Percentiles rank a stretch among this genome's conserved stretches.
Conservation (phyloP, 2,329 filamentous ascomycete genomes). For the Phoma sp. region DNA sequence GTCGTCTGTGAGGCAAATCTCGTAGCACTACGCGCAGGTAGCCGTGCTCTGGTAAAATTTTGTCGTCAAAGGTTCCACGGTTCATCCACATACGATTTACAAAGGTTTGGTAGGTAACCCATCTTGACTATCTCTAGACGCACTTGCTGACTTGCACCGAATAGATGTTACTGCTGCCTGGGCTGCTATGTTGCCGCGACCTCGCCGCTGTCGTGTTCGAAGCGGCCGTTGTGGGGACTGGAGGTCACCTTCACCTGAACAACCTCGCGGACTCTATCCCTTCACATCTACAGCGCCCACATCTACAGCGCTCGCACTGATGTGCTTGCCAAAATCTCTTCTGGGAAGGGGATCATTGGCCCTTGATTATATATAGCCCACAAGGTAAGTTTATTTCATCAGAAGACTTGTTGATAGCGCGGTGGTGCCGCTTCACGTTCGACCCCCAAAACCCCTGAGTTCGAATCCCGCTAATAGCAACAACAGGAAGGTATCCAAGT, state of each 20-base stretch:
- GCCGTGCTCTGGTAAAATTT: no score
- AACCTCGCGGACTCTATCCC: background rate
- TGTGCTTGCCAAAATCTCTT: background rate
- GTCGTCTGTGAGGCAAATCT: no score
- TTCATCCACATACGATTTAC: no score
- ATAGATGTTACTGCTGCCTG: no score
- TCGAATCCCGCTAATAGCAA: slow-evolving; percentile 3
- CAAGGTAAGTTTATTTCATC: background rate
- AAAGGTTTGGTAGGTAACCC: no score
- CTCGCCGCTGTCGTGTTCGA: no score
- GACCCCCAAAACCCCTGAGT: background rate
- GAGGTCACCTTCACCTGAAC: background rate
- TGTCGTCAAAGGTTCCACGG: no score
- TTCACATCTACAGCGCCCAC: background rate
- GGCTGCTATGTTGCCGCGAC: no score
- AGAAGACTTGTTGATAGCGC: background rate
- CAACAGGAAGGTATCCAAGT: background rate
- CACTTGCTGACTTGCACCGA: no score
- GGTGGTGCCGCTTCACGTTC: background rate
- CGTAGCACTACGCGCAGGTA: no score
- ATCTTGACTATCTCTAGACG: no score
- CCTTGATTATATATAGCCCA: background rate
- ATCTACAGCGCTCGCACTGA: background rate
- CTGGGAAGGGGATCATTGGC: background rate
- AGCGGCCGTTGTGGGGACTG: no score